A percentile compares a stretch with the other conserved stretches of the same genome.
phyloP scores from a whole-genome alignment of 352 stramenopile species.

The Globisporangium solare region DNA sequence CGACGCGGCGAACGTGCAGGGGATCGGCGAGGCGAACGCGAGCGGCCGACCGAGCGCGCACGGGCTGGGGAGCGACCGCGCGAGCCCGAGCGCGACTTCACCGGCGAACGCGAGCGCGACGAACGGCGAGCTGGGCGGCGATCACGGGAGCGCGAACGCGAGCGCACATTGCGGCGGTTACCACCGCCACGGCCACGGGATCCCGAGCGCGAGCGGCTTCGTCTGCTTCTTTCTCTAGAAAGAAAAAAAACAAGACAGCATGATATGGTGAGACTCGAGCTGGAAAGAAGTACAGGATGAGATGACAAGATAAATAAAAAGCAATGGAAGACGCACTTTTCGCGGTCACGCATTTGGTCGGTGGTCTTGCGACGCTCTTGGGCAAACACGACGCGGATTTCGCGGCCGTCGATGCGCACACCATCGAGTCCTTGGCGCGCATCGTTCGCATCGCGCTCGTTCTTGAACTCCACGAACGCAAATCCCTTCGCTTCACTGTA shows the following conservation, averaged over 20 bases:
- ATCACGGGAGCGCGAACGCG: constrained; percentile 30
- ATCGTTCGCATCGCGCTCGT: constrained; percentile 87
- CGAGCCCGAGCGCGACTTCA: constrained; percentile 20
- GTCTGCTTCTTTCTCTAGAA: constrained; percentile 20
- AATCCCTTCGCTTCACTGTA: constrained; percentile 90
- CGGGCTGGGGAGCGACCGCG: constrained; percentile 15
- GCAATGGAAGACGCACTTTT: constrained; percentile 31
- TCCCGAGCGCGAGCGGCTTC: constrained; percentile 17
- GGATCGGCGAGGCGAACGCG: constrained; percentile 38
- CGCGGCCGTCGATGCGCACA: constrained; percentile 88
- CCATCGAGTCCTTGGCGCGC: constrained; percentile 90
- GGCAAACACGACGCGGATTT: constrained; percentile 95
- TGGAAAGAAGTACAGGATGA: constrained; percentile 9
- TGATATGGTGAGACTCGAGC: not conserved
- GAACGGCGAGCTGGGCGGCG: constrained; percentile 11
- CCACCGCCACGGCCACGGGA: constrained; percentile 11
- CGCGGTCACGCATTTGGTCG: constrained; percentile 92
- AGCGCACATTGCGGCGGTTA: constrained; percentile 14
- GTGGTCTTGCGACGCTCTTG: constrained; percentile 95
- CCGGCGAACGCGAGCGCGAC: not conserved
- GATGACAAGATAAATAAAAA: constrained; percentile 1
- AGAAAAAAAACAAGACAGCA: not conserved
- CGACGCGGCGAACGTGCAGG: constrained; percentile 25
- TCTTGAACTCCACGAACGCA: constrained; percentile 95
- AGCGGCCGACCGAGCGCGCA: constrained; percentile 45